Percentiles rank a stretch among this genome's conserved stretches.
Evolutionary conservation across 805 yeast species (phyloP).

Genomic region (Priceomyces carsonii): DNA sequence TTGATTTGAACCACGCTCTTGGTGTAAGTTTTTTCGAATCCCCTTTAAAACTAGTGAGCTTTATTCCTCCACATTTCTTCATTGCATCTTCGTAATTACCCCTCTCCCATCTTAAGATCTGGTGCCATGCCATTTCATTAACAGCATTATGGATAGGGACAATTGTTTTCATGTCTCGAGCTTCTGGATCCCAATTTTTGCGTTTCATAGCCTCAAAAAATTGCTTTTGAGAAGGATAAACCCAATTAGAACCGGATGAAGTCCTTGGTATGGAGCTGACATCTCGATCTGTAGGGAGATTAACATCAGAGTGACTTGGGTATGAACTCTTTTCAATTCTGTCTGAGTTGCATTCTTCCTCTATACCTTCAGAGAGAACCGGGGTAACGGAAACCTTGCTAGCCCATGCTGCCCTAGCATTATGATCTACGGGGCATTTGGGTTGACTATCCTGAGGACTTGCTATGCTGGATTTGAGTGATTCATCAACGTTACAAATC

Average conservation of each 20-base stretch:
- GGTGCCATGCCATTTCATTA: slow-evolving; percentile 89
- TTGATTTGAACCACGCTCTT: slow-evolving; percentile 68
- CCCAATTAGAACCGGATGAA: slow-evolving; percentile 66
- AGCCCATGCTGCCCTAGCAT: slow-evolving; percentile 35
- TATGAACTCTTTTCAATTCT: slow-evolving; percentile 9
- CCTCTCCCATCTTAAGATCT: slow-evolving; percentile 80
- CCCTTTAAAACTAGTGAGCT: slow-evolving; percentile 84
- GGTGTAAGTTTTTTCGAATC: slow-evolving; percentile 86
- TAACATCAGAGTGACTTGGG: slow-evolving; percentile 19
- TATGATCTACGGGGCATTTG: slow-evolving; percentile 57
- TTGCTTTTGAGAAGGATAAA: slow-evolving; percentile 94
- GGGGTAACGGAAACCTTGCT: slow-evolving; percentile 34
- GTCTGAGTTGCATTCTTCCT: slow-evolving; percentile 46
- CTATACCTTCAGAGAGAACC: slow-evolving; percentile 43
- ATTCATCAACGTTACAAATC: background rate
- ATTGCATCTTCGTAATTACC: slow-evolving; percentile 49
- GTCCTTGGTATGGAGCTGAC: slow-evolving; percentile 84
- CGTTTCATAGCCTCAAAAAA: slow-evolving; percentile 93
- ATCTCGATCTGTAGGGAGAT: slow-evolving; percentile 72
- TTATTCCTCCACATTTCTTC: slow-evolving; percentile 74
- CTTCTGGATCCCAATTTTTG: slow-evolving; percentile 83
- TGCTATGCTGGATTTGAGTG: slow-evolving; percentile 1
- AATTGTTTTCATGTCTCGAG: slow-evolving; percentile 81
- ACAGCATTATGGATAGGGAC: slow-evolving; percentile 95
- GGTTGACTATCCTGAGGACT: slow-evolving; percentile 20